Conservation (phyloP, 2,329 filamentous ascomycete species). For the Aspergillus pseudoviridinutans region DNA sequence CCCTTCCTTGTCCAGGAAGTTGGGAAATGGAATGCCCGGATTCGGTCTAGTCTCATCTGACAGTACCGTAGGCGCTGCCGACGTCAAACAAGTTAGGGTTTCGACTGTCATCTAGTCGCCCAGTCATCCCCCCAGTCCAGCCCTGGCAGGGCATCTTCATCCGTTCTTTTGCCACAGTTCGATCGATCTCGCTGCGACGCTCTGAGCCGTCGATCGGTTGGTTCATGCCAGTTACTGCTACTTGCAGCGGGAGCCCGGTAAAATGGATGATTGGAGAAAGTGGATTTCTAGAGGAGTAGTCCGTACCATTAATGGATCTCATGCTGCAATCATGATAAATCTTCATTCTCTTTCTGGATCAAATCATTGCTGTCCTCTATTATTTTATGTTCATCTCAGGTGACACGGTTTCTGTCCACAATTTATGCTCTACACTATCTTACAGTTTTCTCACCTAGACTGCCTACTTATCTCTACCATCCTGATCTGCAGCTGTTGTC, state of each 20-base stretch:
- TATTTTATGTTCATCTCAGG: no score
- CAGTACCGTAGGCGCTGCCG: background rate
- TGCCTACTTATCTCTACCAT: no score
- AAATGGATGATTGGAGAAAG: constrained; percentile 6
- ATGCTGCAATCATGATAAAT: background rate
- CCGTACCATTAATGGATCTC: background rate
- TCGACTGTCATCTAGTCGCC: background rate
- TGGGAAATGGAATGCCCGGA: background rate
- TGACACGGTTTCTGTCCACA: no score
- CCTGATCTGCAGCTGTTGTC: no score
- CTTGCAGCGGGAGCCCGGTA: constrained; percentile 7
- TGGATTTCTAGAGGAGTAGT: background rate
- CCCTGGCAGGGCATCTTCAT: background rate
- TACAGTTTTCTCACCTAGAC: no score
- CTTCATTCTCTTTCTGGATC: no score
- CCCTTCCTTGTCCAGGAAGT: constrained; percentile 15
- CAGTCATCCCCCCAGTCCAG: background rate
- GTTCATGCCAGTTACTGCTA: constrained; percentile 1
- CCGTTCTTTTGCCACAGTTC: background rate
- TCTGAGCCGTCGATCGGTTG: constrained; percentile 10
- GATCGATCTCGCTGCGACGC: background rate
- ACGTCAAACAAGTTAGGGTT: background rate
- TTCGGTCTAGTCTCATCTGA: background rate
- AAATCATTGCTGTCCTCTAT: no score
- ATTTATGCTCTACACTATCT: no score